These are phyloP conservation scores for Eucalyptus coolabah DNA, from an alignment of 345 rosid genomes.

Conservation along the genomic window DNA sequence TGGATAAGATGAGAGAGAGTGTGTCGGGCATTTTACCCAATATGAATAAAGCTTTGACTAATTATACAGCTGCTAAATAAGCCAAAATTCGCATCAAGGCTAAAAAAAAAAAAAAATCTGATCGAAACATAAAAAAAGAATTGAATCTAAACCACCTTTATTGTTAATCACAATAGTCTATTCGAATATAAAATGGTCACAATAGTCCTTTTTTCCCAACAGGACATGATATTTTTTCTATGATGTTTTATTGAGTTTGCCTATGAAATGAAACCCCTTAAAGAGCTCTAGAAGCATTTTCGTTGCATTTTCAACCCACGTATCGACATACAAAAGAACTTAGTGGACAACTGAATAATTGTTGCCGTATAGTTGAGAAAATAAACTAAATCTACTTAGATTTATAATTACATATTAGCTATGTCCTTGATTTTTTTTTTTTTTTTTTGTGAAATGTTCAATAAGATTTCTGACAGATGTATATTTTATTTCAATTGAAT, in stretches of 20 bases:
- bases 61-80: background rate
- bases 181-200: background rate
- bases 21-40: background rate
- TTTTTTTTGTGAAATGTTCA: background rate
- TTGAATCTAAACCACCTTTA: background rate
- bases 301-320: background rate
- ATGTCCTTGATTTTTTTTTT: background rate
- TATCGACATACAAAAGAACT: background rate
- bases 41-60: background rate
- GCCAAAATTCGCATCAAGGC: background rate
- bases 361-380: background rate
- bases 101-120: background rate
- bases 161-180: background rate
- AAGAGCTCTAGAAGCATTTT: background rate
- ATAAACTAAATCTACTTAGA: background rate
- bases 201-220: background rate
- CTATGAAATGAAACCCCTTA: background rate
- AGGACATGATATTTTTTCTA: background rate
- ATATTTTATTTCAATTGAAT: background rate
- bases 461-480: background rate
- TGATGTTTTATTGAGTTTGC: background rate
- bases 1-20: background rate
- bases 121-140: background rate
- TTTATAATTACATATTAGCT: background rate
- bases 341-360: background rate